Percentiles rank a stretch among this genome's conserved stretches.
Conservation (phyloP, 208 protist genomes). For the Acanthamoeba triangularis region DNA sequence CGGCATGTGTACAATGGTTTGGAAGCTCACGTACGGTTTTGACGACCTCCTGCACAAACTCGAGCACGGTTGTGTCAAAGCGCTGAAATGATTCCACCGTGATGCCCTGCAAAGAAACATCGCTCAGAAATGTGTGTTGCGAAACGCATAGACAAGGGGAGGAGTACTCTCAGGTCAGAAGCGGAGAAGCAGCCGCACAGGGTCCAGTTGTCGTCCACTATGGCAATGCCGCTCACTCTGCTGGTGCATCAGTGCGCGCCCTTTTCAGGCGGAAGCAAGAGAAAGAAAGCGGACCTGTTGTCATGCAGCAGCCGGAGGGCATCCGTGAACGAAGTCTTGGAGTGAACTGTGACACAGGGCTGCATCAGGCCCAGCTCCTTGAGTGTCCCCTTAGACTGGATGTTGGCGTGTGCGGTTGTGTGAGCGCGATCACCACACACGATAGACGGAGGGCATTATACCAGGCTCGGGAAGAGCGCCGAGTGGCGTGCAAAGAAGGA, state of each 20-base stretch:
- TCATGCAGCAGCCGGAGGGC: neutral
- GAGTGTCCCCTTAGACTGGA: neutral
- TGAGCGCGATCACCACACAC: neutral
- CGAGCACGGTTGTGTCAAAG: neutral
- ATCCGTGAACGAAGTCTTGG: neutral
- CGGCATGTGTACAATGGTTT: too few relatives aligned
- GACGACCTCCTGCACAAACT: neutral
- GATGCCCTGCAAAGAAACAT: neutral
- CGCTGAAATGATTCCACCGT: neutral
- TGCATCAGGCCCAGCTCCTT: neutral
- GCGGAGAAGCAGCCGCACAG: slow-evolving; percentile 4
- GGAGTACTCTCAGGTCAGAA: too few relatives aligned
- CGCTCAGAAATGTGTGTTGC: neutral
- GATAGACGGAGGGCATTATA: neutral
- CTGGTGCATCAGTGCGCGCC: too few relatives aligned
- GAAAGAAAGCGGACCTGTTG: neutral
- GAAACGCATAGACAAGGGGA: too few relatives aligned
- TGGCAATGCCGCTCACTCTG: slow-evolving; percentile 15
- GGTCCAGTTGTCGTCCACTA: slow-evolving; percentile 25
- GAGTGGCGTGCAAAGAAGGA: slow-evolving; percentile 1
- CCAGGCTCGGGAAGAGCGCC: neutral
- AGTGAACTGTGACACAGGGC: neutral
- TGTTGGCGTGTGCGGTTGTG: too few relatives aligned
- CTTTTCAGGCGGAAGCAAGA: neutral
- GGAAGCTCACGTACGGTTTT: neutral